A percentile compares a stretch with the other conserved stretches of the same genome.
Conservation (phyloP, 176 grass and related monocot genomes). For the bread wheat (Triticum aestivum) region IWGSC_CS_RefSeq_v2.1 NC_057808.1:501164453-501164952, state of each 20-base stretch:
- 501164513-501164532: neutral
- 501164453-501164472: conserved; percentile 90
- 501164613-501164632: neutral
- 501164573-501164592: neutral
- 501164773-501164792: neutral
- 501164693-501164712: neutral
- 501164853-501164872: neutral
- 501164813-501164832: neutral
- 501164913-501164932: neutral
- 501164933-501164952: neutral
- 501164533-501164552: conserved; percentile 1
- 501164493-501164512: conserved; percentile 28
- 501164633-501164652: neutral
- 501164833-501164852: neutral
- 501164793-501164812: neutral
- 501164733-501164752: neutral
- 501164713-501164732: neutral
- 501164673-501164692: neutral
- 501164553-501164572: conserved; percentile 9
- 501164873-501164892: neutral
- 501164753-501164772: neutral
- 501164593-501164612: neutral
- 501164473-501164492: conserved; percentile 93
- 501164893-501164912: neutral
- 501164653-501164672: conserved; percentile 23